phyloP scores from a whole-genome alignment of 2,329 filamentous ascomycete species.

The Talaromyces sp. region DNA sequence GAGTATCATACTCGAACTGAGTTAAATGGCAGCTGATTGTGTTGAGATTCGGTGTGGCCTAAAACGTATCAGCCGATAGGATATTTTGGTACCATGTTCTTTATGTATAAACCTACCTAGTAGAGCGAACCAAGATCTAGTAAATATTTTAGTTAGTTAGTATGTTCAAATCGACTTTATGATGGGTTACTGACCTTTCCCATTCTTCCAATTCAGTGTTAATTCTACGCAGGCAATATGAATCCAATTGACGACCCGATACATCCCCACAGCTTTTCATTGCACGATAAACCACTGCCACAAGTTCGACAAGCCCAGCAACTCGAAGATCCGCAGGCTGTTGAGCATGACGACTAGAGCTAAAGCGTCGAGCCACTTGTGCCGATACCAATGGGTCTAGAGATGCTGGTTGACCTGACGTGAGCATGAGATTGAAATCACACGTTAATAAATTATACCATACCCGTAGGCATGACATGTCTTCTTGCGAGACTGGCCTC shows the following conservation, averaged over 20 bases:
- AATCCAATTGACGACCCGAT: conserved; percentile 15
- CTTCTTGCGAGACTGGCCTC: conserved; percentile 10
- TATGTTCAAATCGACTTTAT: background rate
- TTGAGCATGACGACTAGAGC: conserved; percentile 10
- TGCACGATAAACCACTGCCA: conserved; percentile 15
- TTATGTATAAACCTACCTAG: background rate
- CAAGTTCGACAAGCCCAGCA: conserved; percentile 17
- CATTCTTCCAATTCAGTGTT: conserved; percentile 18
- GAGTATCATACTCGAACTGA: conserved; percentile 16
- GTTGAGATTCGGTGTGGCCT: conserved; percentile 14
- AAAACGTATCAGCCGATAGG: background rate
- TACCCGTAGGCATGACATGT: conserved; percentile 14
- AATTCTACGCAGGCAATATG: conserved; percentile 10
- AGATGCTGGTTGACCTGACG: conserved; percentile 18
- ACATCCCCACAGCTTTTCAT: conserved; percentile 16
- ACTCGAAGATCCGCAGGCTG: conserved; percentile 17
- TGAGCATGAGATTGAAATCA: conserved; percentile 20
- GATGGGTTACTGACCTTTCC: conserved; percentile 14
- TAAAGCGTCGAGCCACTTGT: conserved; percentile 14
- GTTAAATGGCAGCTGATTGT: conserved; percentile 20
- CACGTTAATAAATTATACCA: conserved; percentile 21
- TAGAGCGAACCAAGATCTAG: conserved; percentile 1
- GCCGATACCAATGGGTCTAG: conserved; percentile 14
- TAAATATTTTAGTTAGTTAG: background rate
- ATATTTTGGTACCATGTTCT: background rate